Base-by-base conservation (phyloP, 805 yeast species). In the Teunomyces gatunensis region DNA sequence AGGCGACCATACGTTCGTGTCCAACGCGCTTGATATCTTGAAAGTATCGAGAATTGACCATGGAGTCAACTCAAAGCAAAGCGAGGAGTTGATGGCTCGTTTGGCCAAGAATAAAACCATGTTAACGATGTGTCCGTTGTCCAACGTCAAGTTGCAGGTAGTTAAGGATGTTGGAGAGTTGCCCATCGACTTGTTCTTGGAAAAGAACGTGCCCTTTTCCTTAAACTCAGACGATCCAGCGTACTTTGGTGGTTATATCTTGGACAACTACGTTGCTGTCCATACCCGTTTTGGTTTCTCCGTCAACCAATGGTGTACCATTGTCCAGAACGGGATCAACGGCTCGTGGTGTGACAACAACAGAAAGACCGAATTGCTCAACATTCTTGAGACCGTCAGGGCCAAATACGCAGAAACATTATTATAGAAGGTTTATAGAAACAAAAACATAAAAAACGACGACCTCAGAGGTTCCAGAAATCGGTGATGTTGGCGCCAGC, bases 181-280 rank as follows among this genome's bases (percentile, higher is more conserved):
- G 52, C 96, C 96, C 40, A 73, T 87, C 51, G 71, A 73, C 43
- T 66, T 72, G 55, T 79, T 85, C 54, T 64, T 88, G 43, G 87
- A 84, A 6, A 70, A 73, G 27, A 74, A 78, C 51, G 85, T 87
- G 18, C 84, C 89, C 23, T 84, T 88, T 64, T 83, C 89, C 37
- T 73, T 87, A 62, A 88, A 88, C 65, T 81, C 87, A 3, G 89
- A 84, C 60, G 90, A 84, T 60, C 90, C 90, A 34, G 87, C 54
- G 3, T 48, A 50, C 46, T 47, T 47, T 45, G 54, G 54, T 17
- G 51, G 51, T 13, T 48, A 47, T 44, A 50, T 87, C 54, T 68
- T 87, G 54, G 92, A 87, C 60, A 87, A 87, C 65, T 87, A 87
- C 64, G 60, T 78, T 27, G 78, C 77, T 32, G 87, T 86, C 25